These are phyloP conservation scores for Daldinia bambusicola DNA, from an alignment of 495 filamentous ascomycete genomes.

Conservation along the genomic window DNA sequence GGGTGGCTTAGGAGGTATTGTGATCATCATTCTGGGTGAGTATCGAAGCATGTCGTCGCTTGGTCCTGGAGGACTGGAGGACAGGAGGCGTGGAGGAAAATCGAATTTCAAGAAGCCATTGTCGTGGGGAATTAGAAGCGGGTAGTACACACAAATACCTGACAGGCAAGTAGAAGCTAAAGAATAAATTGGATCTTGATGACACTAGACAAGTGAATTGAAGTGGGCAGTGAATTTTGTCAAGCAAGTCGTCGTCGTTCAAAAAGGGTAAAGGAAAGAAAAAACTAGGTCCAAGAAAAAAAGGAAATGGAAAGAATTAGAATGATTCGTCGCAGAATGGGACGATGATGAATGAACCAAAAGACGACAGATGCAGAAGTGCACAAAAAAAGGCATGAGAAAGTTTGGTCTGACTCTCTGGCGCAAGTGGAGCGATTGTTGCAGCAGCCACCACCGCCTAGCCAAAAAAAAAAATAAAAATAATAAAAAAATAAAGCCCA, in stretches of 20 bases:
- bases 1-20: conserved; percentile 41
- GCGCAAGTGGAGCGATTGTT: conserved; percentile 43
- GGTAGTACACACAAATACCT: conserved; percentile 16
- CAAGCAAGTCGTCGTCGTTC: conserved; percentile 9
- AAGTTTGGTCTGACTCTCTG: conserved; percentile 46
- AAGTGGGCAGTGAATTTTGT: conserved; percentile 17
- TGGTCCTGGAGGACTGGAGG: conserved; percentile 28
- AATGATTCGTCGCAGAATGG: conserved; percentile 46
- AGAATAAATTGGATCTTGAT: conserved; percentile 25
- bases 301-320: conserved; percentile 33
- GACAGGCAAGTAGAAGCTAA: conserved; percentile 12
- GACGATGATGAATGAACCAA: conserved; percentile 46
- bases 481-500: no score
- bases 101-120: conserved; percentile 42
- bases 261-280: conserved; percentile 16
- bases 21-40: conserved; percentile 51
- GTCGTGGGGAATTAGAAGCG: conserved; percentile 16
- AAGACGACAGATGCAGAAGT: conserved; percentile 34
- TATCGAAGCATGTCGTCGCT: conserved; percentile 48
- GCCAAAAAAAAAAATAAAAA: no score
- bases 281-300: conserved; percentile 17
- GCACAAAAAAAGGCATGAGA: conserved; percentile 42
- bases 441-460: conserved; percentile 38
- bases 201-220: conserved; percentile 16
- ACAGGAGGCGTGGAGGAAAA: conserved; percentile 47